These are phyloP conservation scores for Iris macrosiphon DNA, from an alignment of 106 monocot species.

Conservation along the genomic window DNA sequence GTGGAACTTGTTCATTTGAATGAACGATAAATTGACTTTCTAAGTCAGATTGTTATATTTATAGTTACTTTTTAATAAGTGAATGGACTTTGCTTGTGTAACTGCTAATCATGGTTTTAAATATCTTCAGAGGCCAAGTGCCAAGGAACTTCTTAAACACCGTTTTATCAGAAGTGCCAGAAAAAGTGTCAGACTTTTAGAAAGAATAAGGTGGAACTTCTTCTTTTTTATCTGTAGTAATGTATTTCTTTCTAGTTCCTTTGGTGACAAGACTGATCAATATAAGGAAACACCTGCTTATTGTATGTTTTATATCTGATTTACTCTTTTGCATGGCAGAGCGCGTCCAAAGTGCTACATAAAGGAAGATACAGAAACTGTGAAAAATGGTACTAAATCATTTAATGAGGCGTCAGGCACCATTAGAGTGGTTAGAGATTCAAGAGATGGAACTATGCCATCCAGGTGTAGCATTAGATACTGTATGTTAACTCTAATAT, in stretches of 20 bases:
- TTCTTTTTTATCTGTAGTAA: too few species aligned
- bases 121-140: slow-evolving; percentile 75
- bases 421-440: too few species aligned
- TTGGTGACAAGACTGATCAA: too few species aligned
- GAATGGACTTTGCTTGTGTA: neutral
- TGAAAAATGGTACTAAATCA: slow-evolving; percentile 14
- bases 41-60: neutral
- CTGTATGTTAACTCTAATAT: too few species aligned
- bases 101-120: neutral
- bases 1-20: neutral
- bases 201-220: slow-evolving; percentile 75
- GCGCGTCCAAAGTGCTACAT: slow-evolving; percentile 59
- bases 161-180: slow-evolving; percentile 81
- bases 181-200: slow-evolving; percentile 68
- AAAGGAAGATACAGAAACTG: slow-evolving; percentile 33
- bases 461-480: slow-evolving; percentile 30
- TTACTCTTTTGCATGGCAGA: slow-evolving; percentile 28
- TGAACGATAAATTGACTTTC: neutral
- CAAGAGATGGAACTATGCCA: slow-evolving; percentile 13
- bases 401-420: too few species aligned
- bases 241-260: too few species aligned
- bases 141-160: slow-evolving; percentile 90
- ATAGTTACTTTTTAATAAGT: too few species aligned
- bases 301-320: too few species aligned
- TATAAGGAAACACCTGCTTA: too few species aligned